Conservation (phyloP, 164 flowering plant genomes). For the Saururus chinensis region DNA sequence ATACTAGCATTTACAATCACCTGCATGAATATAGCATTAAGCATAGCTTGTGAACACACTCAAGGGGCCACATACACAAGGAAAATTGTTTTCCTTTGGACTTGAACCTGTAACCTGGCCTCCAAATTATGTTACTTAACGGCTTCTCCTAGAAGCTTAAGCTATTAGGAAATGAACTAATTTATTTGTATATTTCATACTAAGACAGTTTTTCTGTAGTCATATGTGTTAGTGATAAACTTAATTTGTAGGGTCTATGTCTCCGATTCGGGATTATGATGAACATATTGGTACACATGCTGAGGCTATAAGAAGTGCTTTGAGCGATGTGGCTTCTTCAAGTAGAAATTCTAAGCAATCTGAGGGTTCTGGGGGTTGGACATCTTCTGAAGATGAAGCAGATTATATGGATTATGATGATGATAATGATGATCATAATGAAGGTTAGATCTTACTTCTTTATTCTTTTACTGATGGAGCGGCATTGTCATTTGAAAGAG, state of each 20-base stretch:
- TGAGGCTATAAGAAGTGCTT: constrained; percentile 64
- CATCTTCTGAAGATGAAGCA: constrained; percentile 81
- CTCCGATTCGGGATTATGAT: constrained; percentile 48
- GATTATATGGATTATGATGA: constrained; percentile 61
- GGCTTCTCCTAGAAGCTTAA: too few species aligned
- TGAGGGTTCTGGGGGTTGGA: constrained; percentile 72
- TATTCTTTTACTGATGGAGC: neutral
- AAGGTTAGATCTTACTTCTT: constrained; percentile 1
- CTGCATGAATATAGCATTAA: too few species aligned
- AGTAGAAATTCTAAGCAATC: constrained; percentile 25
- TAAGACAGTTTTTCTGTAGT: too few species aligned
- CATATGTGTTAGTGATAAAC: too few species aligned
- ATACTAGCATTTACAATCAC: too few species aligned
- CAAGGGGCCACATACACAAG: too few species aligned
- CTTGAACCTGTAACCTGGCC: too few species aligned
- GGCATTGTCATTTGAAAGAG: neutral
- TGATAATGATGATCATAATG: constrained; percentile 35
- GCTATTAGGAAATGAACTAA: too few species aligned
- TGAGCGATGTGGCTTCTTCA: constrained; percentile 72
- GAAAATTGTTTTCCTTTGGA: too few species aligned
- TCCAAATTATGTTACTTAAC: too few species aligned
- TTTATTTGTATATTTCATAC: too few species aligned
- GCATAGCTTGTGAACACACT: too few species aligned
- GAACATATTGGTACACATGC: constrained; percentile 46
- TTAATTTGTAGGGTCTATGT: constrained; percentile 43